Base-by-base conservation (phyloP, 2,329 filamentous ascomycete species). In the Annulohypoxylon truncatum region DNA sequence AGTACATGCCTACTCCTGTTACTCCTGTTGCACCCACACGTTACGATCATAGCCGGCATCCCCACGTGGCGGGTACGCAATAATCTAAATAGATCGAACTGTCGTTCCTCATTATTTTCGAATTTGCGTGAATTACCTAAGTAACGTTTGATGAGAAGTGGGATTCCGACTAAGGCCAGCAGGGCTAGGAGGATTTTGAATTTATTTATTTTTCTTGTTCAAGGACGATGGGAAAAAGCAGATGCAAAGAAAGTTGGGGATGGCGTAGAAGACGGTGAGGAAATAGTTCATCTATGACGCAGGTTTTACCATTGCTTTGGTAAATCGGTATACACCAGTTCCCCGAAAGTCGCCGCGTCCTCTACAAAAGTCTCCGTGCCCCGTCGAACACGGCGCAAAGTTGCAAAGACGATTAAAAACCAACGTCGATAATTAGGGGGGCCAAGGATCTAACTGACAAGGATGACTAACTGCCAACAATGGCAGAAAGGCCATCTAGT, bases 31-130 rank as follows among this genome's bases (percentile, higher is more conserved):
- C 38, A 59, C 40, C 47, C 31, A 64, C 55, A 50, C 33, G 29
- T 29, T 10, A n/a, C 33, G 35, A 48, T 38, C 55, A 65, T 52
- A 61, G 51, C 62, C 56, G 52, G 62, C 20, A 61, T 64, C 26
- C 42, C 53, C 61, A 64, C 61, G 61, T 59, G 61, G 61, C 55
- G 40, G 61, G 47, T 15, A 31, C 44, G 22, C 26, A 22, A 15
- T 24, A 58, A 38, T 58, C 31, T 50, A 38, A 58, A 57, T 38
- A 52, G 31, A 47, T 61, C 38, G 29, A 13, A 28, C 55, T 29
- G 31, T 15, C 12, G 15, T 52, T 44, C n/a, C 26, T 40, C 33
- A 46, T 33, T 55, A 46, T 55, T 33, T 40, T 55, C 22, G 33
- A 54, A 18, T 28, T 42, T 28, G 38, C 15, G 26, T 24, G 29